phyloP scores from a whole-genome alignment of 208 protist genomes.

The Acanthamoeba culbertsoni region DNA sequence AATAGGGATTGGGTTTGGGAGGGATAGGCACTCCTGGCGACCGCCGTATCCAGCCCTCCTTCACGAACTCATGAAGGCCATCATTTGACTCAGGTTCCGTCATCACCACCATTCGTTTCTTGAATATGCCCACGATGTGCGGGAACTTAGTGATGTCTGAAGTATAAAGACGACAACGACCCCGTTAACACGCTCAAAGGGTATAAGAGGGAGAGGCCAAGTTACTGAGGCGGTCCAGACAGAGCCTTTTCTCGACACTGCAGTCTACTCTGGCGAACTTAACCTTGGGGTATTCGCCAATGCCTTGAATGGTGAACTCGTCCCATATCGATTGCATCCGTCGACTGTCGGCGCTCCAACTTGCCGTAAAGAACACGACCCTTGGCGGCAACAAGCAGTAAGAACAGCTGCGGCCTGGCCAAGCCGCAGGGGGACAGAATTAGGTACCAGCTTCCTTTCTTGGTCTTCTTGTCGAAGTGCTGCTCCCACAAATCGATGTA shows the following conservation, averaged over 20 bases:
- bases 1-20: too few species aligned
- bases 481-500: neutral
- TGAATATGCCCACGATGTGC: neutral
- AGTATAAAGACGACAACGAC: too few species aligned
- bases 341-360: neutral
- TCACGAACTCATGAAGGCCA: neutral
- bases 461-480: neutral
- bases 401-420: neutral
- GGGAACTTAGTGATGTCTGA: neutral
- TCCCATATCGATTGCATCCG: neutral
- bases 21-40: too few species aligned
- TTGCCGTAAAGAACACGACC: neutral
- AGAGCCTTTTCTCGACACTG: neutral
- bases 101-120: neutral
- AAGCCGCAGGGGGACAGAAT: neutral
- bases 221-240: neutral
- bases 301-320: neutral
- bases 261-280: neutral
- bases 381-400: too few species aligned
- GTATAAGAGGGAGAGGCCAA: neutral
- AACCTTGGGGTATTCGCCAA: neutral
- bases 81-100: neutral
- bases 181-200: too few species aligned
- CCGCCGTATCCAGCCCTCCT: neutral
- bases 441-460: neutral